phyloP scores from a whole-genome alignment of 176 grass and related monocot species.

The Oryza coarctata region DNA sequence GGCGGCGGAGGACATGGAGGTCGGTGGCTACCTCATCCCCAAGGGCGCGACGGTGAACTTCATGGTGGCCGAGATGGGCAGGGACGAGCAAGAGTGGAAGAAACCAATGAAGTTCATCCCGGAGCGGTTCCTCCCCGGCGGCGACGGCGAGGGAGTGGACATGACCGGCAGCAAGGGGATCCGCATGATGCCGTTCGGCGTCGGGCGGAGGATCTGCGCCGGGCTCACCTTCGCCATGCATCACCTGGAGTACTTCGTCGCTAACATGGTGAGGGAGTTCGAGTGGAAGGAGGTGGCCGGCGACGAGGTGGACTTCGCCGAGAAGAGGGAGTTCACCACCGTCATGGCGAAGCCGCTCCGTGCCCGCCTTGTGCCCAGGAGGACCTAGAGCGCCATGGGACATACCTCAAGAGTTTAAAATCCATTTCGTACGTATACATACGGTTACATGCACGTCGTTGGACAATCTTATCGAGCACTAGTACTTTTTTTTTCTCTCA shows the following conservation, averaged over 20 bases:
- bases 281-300: conserved; percentile 54
- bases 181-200: conserved; percentile 84
- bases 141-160: conserved; percentile 53
- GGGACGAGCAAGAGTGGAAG: conserved; percentile 48
- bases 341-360: conserved; percentile 66
- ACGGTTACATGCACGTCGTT: no score
- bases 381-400: neutral
- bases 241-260: conserved; percentile 69
- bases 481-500: no score
- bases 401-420: no score
- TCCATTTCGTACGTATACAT: no score
- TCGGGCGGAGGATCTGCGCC: conserved; percentile 58
- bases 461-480: no score
- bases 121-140: conserved; percentile 55
- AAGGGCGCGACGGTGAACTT: conserved; percentile 59
- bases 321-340: conserved; percentile 58
- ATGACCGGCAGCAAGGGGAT: conserved; percentile 66
- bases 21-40: conserved; percentile 52
- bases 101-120: conserved; percentile 51
- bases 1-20: conserved; percentile 48
- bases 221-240: conserved; percentile 56
- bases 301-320: conserved; percentile 61
- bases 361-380: conserved; percentile 38
- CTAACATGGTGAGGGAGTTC: conserved; percentile 65
- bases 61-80: conserved; percentile 54